Evolutionary conservation across 2,329 filamentous ascomycete genomes (phyloP).

Genomic region (Venturia aucupariae): DNA sequence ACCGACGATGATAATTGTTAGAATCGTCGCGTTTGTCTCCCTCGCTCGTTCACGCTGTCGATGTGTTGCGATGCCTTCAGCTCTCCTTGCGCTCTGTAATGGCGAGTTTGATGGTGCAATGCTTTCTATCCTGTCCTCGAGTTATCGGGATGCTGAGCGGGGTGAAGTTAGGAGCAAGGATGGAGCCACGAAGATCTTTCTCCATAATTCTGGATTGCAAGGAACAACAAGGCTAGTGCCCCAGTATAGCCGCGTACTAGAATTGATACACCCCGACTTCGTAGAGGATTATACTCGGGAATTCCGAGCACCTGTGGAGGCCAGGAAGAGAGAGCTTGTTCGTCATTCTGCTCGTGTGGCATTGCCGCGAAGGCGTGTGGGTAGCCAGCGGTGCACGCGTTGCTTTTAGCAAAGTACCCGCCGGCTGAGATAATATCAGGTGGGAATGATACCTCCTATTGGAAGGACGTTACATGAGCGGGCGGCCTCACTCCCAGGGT

Average conservation of each 20-base stretch:
- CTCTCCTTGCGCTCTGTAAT: not conserved
- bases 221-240: not conserved
- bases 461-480: no score
- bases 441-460: no score
- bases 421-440: no score
- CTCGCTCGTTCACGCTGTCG: not conserved
- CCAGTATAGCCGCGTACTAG: not conserved
- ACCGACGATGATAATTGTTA: not conserved
- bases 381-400: no score
- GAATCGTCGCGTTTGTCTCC: not conserved
- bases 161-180: not conserved
- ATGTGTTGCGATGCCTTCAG: not conserved
- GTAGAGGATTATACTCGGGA: not conserved
- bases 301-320: not conserved
- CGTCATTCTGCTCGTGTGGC: no score
- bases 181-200: not conserved
- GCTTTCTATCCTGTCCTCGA: not conserved
- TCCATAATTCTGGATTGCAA: not conserved
- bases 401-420: no score
- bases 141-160: not conserved
- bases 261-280: not conserved
- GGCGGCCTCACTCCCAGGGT: no score
- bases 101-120: no score
- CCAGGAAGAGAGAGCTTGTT: no score
- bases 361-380: no score